Base-by-base conservation (phyloP, 2,329 filamentous ascomycete genomes). In the Ramichloridium luteum region DNA sequence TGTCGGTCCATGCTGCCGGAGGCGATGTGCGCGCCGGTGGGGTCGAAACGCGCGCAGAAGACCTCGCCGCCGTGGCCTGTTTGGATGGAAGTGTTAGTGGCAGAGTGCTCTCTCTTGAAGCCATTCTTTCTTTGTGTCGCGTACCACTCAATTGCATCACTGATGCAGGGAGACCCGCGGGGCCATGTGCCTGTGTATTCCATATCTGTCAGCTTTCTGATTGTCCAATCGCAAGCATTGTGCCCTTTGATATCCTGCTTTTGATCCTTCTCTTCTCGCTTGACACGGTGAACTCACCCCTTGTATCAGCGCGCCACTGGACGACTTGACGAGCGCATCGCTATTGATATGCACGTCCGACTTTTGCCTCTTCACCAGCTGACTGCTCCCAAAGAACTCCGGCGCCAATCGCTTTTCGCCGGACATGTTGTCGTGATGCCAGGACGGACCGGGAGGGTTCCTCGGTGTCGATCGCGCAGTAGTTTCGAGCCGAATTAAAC, bases 1-100 rank as follows among this genome's bases (percentile, higher is more conserved):
- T 77, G 82, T 48, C 86, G 73, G 54, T 98, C 90, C 82, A 94
- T 93, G 9, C 84, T 90, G 6, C 84, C 88, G 2, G 90, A 96
- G 25, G 90, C 90, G 47, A 96, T 90, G 42, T 84, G 68, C 41
- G 85, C 79, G 26, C 86, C 88, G 2, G 80, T 80, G 3, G 83
- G 80, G 53, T 94, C 84, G 53, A 98, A 98, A 52, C 82, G 79
- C 29, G 83, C 80, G 14, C 83, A 70, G 53, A 96, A 96, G 28
- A 98, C 74, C 61, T 98, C 90, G 13, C 83, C 85, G 17, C 67
- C 66, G 45, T 78, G 74, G 15, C 73, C 72, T 67, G 36, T 22
- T 11, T 20, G n/a, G n/a, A 23, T 23, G 8, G 20, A 23, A 23
- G 20, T 16, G 22, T n/a, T n/a, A 23, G 18, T n/a, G n/a, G n/a